Evolutionary conservation across 2,329 filamentous ascomycete genomes (phyloP).

Genomic region (Sporothrix phasma): DNA sequence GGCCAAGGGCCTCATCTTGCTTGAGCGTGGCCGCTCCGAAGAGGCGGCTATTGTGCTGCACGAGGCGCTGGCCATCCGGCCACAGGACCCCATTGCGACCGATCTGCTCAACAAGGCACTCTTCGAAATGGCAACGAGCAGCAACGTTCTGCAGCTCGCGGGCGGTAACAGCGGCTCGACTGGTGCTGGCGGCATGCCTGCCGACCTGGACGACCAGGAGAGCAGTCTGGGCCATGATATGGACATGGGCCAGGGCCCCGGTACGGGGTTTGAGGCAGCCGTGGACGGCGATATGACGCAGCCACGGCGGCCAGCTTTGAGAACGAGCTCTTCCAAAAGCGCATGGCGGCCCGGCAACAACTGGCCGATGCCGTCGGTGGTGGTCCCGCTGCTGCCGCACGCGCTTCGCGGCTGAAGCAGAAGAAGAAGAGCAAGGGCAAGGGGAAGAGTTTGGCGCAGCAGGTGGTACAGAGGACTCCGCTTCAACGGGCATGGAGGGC

Average conservation of each 20-base stretch:
- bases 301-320: slow-evolving; percentile 39
- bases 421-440: slow-evolving; percentile 32
- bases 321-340: slow-evolving; percentile 37
- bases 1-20: slow-evolving; percentile 72
- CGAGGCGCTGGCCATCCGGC: slow-evolving; percentile 67
- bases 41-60: slow-evolving; percentile 77
- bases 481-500: background rate
- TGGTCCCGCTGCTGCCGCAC: slow-evolving; percentile 9
- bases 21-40: slow-evolving; percentile 64
- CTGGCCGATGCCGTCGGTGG: slow-evolving; percentile 20
- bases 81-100: slow-evolving; percentile 72
- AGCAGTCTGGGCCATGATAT: background rate
- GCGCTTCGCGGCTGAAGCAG: slow-evolving; percentile 21
- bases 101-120: slow-evolving; percentile 66
- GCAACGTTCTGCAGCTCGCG: slow-evolving; percentile 24
- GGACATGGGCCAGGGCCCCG: slow-evolving; percentile 23
- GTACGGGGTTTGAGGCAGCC: background rate
- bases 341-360: slow-evolving; percentile 34
- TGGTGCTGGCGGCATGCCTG: background rate
- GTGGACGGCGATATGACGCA: slow-evolving; percentile 15
- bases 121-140: slow-evolving; percentile 43
- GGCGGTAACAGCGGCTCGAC: background rate
- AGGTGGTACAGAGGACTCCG: background rate
- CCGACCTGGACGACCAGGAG: background rate
- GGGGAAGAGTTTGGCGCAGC: slow-evolving; percentile 29